These are phyloP conservation scores for Exutisphaerella laricina DNA, from an alignment of 2,329 filamentous ascomycete species.

Conservation along the genomic window DNA sequence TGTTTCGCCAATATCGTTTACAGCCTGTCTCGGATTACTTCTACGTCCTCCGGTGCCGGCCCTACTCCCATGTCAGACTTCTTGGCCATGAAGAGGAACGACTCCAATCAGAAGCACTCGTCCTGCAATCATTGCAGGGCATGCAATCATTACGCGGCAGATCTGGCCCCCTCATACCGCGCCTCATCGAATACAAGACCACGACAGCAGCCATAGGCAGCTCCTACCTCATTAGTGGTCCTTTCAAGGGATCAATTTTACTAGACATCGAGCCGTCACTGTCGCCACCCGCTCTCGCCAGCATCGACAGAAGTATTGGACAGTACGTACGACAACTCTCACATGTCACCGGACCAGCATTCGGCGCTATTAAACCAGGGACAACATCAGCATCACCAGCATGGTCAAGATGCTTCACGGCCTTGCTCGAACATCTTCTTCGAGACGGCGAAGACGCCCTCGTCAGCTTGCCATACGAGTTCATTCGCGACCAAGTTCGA, in stretches of 20 bases:
- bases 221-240: slow-evolving; percentile 27
- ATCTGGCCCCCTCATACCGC: slow-evolving; percentile 35
- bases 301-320: slow-evolving; percentile 39
- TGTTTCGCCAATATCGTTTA: slow-evolving; percentile 41
- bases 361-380: slow-evolving; percentile 37
- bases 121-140: slow-evolving; percentile 37
- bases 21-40: slow-evolving; percentile 36
- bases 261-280: slow-evolving; percentile 29
- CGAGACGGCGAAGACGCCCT: slow-evolving; percentile 56
- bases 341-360: slow-evolving; percentile 43
- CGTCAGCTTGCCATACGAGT: slow-evolving; percentile 52
- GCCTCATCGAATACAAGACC: slow-evolving; percentile 35
- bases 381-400: slow-evolving; percentile 12
- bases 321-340: slow-evolving; percentile 39
- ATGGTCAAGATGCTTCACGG: slow-evolving; percentile 51
- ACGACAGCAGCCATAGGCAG: slow-evolving; percentile 19
- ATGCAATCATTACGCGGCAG: slow-evolving; percentile 36
- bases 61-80: slow-evolving; percentile 34
- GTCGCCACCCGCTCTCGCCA: slow-evolving; percentile 32
- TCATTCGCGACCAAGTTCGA: slow-evolving; percentile 47
- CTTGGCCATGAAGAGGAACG: slow-evolving; percentile 41
- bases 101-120: slow-evolving; percentile 37
- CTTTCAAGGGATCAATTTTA: slow-evolving; percentile 26
- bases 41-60: slow-evolving; percentile 40
- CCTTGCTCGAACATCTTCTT: slow-evolving; percentile 48